Evolutionary conservation across 495 filamentous ascomycete species (phyloP).

Genomic region (Clavariopsis aquatica): DNA sequence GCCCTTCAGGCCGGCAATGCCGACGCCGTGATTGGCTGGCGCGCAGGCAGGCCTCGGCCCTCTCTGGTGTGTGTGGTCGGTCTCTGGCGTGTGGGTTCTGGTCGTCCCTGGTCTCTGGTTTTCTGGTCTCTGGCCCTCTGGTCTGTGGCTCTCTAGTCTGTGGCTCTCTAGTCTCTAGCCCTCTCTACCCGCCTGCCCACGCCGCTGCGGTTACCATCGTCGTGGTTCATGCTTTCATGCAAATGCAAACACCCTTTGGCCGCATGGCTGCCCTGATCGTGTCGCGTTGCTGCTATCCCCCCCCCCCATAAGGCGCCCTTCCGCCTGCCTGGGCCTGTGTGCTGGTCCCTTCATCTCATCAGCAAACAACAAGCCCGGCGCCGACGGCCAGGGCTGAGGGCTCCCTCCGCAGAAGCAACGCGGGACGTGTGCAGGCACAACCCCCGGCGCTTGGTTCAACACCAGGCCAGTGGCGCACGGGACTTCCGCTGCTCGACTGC

Average conservation of each 20-base stretch:
- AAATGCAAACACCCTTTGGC: not conserved
- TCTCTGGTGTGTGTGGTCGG: no score
- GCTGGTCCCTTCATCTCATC: not conserved
- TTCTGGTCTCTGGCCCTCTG: no score
- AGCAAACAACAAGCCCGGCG: slow-evolving; percentile 4
- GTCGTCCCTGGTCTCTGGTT: no score
- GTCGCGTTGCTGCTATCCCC: no score
- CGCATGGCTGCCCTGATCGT: not conserved
- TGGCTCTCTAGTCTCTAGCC: no score
- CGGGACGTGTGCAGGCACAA: not conserved
- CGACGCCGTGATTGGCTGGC: not conserved
- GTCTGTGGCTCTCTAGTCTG: no score
- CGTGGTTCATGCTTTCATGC: not conserved
- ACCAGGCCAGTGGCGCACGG: slow-evolving; percentile 1
- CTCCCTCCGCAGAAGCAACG: not conserved
- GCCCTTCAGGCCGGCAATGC: not conserved
- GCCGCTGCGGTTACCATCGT: not conserved
- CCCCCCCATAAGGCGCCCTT: no score
- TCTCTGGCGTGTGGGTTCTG: no score
- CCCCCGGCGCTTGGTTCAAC: not conserved
- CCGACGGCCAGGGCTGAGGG: not conserved
- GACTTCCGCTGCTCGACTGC: not conserved
- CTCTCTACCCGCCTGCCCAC: no score
- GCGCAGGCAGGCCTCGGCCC: no score
- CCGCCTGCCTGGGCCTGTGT: no score